Percentiles rank a stretch among this genome's conserved stretches.
phyloP scores from a whole-genome alignment of 2,329 filamentous ascomycete species.

The Colletotrichum ledebouriae region DNA sequence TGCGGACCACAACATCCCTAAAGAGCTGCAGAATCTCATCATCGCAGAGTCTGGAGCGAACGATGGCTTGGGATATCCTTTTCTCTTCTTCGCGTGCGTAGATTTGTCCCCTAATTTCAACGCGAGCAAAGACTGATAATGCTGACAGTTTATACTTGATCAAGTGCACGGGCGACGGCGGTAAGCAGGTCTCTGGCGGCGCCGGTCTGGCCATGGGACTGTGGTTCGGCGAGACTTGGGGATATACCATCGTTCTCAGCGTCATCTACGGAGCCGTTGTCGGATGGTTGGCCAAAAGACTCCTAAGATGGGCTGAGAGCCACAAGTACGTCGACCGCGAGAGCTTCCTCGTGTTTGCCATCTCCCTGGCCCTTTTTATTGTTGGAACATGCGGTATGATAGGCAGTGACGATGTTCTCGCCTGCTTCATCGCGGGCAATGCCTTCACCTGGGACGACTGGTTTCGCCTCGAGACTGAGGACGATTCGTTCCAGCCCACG shows the following conservation, averaged over 20 bases:
- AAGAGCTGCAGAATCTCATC: conserved; percentile 83
- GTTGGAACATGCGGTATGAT: conserved; percentile 89
- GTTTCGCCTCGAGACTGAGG: conserved; percentile 89
- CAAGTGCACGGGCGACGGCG: conserved; percentile 76
- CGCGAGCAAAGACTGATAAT: too few species aligned
- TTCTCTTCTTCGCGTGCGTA: conserved; percentile 78
- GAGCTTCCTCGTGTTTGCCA: conserved; percentile 88
- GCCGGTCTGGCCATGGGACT: conserved; percentile 76
- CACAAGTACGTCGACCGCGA: conserved; percentile 86
- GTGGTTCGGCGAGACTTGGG: conserved; percentile 90
- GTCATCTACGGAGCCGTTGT: conserved; percentile 81
- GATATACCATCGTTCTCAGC: conserved; percentile 84
- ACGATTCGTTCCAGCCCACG: conserved; percentile 93
- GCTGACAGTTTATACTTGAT: conserved; percentile 75
- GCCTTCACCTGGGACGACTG: conserved; percentile 94
- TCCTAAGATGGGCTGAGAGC: conserved; percentile 87
- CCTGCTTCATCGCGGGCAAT: conserved; percentile 93
- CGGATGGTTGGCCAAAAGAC: conserved; percentile 84
- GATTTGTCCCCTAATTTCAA: too few species aligned
- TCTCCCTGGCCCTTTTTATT: conserved; percentile 88
- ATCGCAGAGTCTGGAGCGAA: conserved; percentile 89
- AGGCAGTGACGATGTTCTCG: conserved; percentile 89
- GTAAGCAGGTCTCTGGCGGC: conserved; percentile 68
- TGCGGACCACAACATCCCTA: conserved; percentile 90
- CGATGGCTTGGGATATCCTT: conserved; percentile 90